Evolutionary conservation across 2,329 filamentous ascomycete species (phyloP).

Genomic region (Orbilia javanica): DNA sequence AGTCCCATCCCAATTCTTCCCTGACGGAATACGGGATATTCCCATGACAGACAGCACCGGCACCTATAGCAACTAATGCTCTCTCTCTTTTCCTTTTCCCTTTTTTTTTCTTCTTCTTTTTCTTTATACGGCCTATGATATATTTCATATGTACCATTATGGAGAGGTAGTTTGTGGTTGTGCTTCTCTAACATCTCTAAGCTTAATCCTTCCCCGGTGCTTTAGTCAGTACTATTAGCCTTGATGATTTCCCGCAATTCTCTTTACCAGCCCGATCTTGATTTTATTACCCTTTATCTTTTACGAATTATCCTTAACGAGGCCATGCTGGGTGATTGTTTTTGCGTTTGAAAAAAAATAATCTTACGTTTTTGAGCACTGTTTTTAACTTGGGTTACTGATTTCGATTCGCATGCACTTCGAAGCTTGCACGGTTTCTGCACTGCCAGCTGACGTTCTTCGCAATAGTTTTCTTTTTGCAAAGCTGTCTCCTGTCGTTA

Average conservation of each 20-base stretch:
- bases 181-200: background rate
- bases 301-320: slow-evolving; percentile 44
- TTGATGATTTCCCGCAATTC: background rate
- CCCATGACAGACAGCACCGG: background rate
- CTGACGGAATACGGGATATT: slow-evolving; percentile 9
- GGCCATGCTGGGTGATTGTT: slow-evolving; percentile 21
- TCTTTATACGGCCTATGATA: background rate
- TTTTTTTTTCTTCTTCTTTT: no score
- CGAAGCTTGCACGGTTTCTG: slow-evolving; percentile 24
- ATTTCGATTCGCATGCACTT: background rate
- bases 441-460: slow-evolving; percentile 6
- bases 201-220: background rate
- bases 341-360: slow-evolving; percentile 3
- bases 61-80: background rate
- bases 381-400: background rate
- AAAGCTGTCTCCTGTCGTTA: background rate
- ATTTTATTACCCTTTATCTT: slow-evolving; percentile 3
- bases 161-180: slow-evolving; percentile 26
- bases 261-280: background rate
- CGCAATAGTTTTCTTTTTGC: background rate
- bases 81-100: background rate
- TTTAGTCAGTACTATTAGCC: slow-evolving; percentile 23
- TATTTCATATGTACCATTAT: slow-evolving; percentile 30
- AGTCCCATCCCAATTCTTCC: slow-evolving; percentile 1
- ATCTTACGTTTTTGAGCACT: slow-evolving; percentile 16